These are phyloP conservation scores for Macrophomina tecta DNA, from an alignment of 2,329 filamentous ascomycete genomes.

Conservation along the genomic window DNA sequence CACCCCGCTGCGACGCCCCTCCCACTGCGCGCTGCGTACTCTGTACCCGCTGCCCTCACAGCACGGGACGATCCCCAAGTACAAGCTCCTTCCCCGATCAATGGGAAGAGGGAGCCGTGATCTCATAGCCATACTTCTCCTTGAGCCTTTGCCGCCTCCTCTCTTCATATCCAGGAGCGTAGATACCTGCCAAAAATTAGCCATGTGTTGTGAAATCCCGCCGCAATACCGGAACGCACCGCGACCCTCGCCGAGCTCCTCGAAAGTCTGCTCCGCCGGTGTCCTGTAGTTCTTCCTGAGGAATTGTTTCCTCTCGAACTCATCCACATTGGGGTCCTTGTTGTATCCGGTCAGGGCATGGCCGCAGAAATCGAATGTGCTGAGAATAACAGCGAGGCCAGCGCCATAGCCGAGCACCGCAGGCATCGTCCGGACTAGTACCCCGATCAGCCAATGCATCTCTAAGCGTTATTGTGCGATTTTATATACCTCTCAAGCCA, in stretches of 20 bases:
- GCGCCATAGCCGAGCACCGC: slow-evolving; percentile 72
- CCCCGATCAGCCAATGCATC: slow-evolving; percentile 25
- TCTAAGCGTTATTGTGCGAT: not conserved
- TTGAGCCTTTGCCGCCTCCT: slow-evolving; percentile 80
- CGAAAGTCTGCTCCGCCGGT: slow-evolving; percentile 79
- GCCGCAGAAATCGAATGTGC: slow-evolving; percentile 72
- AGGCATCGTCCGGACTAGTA: slow-evolving; percentile 68
- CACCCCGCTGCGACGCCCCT: not conserved
- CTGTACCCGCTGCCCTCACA: not conserved
- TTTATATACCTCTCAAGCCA: slow-evolving; percentile 71
- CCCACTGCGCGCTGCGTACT: not conserved
- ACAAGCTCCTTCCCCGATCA: not conserved
- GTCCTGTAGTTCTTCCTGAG: slow-evolving; percentile 75
- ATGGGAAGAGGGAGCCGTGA: slow-evolving; percentile 47
- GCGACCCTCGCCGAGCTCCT: slow-evolving; percentile 84
- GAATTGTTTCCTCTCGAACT: slow-evolving; percentile 77
- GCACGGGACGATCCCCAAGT: not conserved
- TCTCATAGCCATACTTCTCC: slow-evolving; percentile 86
- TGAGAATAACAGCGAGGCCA: slow-evolving; percentile 63
- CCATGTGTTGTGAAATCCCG: not conserved
- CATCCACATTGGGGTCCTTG: slow-evolving; percentile 66
- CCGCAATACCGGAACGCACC: slow-evolving; percentile 58
- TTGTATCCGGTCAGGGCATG: slow-evolving; percentile 63
- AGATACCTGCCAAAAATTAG: slow-evolving; percentile 66
- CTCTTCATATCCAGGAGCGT: slow-evolving; percentile 82